phyloP scores from a whole-genome alignment of 2,329 filamentous ascomycete genomes.

The Beauveria sp. region DNA sequence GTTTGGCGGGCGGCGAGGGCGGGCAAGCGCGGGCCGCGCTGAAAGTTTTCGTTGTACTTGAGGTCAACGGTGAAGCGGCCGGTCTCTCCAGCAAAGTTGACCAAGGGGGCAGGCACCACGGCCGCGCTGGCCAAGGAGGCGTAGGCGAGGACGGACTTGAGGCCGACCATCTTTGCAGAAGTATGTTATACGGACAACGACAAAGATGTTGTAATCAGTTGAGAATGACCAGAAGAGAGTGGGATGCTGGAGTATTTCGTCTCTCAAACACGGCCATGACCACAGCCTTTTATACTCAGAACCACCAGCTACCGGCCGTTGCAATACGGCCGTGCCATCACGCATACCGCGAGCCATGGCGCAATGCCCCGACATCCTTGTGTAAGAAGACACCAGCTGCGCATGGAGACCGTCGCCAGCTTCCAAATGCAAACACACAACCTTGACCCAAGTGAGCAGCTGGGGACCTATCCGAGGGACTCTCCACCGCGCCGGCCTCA shows the following conservation, averaged over 20 bases:
- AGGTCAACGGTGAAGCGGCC: conserved; percentile 2
- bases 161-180: not conserved
- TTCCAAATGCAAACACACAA: not conserved
- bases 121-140: not conserved
- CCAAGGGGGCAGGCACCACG: not conserved
- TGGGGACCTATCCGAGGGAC: not conserved
- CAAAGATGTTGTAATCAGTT: not conserved
- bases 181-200: not conserved
- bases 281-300: not conserved
- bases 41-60: conserved; percentile 9
- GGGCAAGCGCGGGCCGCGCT: not conserved
- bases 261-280: not conserved
- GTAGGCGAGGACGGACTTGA: not conserved
- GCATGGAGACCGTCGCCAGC: not conserved
- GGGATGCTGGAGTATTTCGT: not conserved
- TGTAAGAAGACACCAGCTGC: not conserved
- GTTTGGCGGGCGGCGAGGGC: not conserved
- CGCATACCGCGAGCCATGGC: not conserved
- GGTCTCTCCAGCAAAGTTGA: not conserved
- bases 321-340: not conserved
- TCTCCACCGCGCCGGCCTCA: not conserved
- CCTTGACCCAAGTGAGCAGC: not conserved
- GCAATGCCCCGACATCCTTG: not conserved
- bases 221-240: not conserved
- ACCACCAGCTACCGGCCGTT: no score